These are phyloP conservation scores for Podaxis sp. DNA, from an alignment of 768 basidiomycete species.

Conservation along the genomic window DNA sequence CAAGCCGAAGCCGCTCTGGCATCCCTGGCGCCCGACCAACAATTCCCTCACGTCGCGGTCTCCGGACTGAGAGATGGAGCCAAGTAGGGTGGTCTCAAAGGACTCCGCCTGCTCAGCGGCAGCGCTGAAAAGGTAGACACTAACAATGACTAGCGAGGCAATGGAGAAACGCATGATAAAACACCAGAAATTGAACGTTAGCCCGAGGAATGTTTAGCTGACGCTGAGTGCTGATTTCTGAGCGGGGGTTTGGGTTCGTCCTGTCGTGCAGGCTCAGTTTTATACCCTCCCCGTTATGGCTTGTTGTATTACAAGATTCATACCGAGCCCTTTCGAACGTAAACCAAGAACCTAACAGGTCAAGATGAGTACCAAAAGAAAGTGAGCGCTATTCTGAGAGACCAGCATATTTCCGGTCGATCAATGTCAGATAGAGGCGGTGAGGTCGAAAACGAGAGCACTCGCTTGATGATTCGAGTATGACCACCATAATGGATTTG, in stretches of 20 bases:
- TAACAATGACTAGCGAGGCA: neutral
- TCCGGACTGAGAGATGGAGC: neutral
- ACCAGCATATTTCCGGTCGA: neutral
- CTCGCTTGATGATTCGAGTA: no score
- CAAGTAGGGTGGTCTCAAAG: neutral
- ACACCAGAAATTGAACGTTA: neutral
- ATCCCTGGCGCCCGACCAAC: slow-evolving; percentile 2
- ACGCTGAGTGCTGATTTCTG: neutral
- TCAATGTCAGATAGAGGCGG: neutral
- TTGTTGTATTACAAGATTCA: neutral
- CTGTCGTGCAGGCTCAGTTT: neutral
- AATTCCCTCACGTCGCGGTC: neutral
- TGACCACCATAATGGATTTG: no score
- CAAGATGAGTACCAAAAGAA: neutral
- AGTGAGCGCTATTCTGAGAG: neutral
- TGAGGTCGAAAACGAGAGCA: neutral
- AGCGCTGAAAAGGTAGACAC: neutral
- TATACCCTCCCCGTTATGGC: neutral
- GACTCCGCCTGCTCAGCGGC: neutral
- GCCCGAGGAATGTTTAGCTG: neutral
- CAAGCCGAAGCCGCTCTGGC: slow-evolving; percentile 3
- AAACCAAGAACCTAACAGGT: neutral
- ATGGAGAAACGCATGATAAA: slow-evolving; percentile 4
- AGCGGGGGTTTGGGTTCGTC: neutral
- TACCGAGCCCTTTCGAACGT: no score